Percentiles rank a stretch among this genome's conserved stretches.
phyloP scores from a whole-genome alignment of 495 filamentous ascomycete genomes.

The Lentithecium fluviatile region DNA sequence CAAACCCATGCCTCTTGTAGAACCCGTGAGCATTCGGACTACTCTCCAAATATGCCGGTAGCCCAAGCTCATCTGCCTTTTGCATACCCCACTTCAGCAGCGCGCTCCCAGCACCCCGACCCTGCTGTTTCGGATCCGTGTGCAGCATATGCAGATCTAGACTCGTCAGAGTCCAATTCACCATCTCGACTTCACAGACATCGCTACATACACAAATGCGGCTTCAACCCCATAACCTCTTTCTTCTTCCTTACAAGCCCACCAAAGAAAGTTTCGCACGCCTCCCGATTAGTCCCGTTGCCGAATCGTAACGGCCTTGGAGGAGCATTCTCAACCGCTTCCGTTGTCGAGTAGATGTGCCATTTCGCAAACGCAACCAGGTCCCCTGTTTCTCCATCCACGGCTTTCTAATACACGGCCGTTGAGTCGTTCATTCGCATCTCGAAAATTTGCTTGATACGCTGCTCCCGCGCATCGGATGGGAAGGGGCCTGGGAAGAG shows the following conservation, averaged over 20 bases:
- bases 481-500: slow-evolving; percentile 19
- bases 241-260: slow-evolving; percentile 12
- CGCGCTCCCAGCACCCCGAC: slow-evolving; percentile 11
- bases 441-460: not conserved
- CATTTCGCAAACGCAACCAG: slow-evolving; percentile 22
- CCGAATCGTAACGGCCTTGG: not conserved
- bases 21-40: slow-evolving; percentile 4
- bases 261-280: slow-evolving; percentile 18
- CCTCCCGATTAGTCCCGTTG: slow-evolving; percentile 6
- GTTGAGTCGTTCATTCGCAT: slow-evolving; percentile 3
- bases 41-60: slow-evolving; percentile 18
- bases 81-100: slow-evolving; percentile 16
- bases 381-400: slow-evolving; percentile 15
- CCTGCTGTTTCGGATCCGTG: slow-evolving; percentile 17
- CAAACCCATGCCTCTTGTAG: slow-evolving; percentile 21
- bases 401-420: slow-evolving; percentile 5
- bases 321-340: not conserved
- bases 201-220: slow-evolving; percentile 10
- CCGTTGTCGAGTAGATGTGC: slow-evolving; percentile 10
- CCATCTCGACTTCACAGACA: not conserved
- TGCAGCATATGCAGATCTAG: slow-evolving; percentile 16
- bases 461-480: slow-evolving; percentile 1
- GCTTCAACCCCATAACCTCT: slow-evolving; percentile 17
- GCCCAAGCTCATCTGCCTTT: slow-evolving; percentile 8
- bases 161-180: not conserved